Evolutionary conservation across 2,329 filamentous ascomycete species (phyloP).

Genomic region (Thermothelomyces thermophilus): DNA sequence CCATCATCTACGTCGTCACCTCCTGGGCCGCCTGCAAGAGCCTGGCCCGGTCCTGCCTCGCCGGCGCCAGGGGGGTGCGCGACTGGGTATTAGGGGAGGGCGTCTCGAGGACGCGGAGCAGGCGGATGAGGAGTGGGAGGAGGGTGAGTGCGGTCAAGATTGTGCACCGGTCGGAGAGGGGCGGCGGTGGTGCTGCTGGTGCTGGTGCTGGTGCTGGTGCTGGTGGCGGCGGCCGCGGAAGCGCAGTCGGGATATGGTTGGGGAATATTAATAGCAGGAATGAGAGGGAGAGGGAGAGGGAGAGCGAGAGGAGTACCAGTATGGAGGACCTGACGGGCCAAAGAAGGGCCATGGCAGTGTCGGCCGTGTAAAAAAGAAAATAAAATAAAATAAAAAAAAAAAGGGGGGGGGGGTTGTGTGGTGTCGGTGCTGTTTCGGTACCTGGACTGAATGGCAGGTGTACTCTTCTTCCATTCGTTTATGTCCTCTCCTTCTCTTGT

Average conservation of each 20-base stretch:
- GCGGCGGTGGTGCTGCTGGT: neutral
- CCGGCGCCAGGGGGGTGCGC: neutral
- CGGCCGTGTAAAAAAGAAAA: no score
- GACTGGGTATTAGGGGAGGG: neutral
- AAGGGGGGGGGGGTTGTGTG: no score
- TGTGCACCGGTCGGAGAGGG: neutral
- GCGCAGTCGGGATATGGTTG: conserved; percentile 19
- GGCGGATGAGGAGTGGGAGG: conserved; percentile 6
- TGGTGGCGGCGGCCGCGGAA: neutral
- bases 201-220: neutral
- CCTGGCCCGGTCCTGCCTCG: conserved; percentile 28
- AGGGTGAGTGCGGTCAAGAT: conserved; percentile 13
- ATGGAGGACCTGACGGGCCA: conserved; percentile 42
- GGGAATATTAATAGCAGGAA: no score
- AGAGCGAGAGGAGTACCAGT: conserved; percentile 44
- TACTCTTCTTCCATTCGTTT: no score
- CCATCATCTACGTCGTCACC: conserved; percentile 66
- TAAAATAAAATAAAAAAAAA: no score
- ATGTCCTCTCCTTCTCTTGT: no score
- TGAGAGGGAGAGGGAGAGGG: conserved; percentile 28
- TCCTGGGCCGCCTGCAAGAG: conserved; percentile 58
- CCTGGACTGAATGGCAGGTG: no score
- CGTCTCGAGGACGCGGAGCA: neutral
- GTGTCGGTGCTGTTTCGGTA: no score
- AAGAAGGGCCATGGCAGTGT: conserved; percentile 23